Percentiles rank a stretch among this genome's conserved stretches.
Conservation (phyloP, 108 stramenopile genomes). For the Mediolabrus comicus region DNA sequence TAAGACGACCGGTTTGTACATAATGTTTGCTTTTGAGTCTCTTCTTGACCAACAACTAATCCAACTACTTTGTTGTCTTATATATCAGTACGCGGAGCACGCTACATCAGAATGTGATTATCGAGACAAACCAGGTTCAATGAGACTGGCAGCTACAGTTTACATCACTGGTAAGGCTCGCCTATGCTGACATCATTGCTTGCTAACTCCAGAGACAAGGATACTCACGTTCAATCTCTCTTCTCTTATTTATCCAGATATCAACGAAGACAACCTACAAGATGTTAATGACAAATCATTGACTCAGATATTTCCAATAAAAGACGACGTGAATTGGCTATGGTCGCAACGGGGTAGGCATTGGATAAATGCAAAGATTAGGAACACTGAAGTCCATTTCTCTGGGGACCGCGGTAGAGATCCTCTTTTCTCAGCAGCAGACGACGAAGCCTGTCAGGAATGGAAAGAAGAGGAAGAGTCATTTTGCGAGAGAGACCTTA, state of each 20-base stretch:
- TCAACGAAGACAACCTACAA: constrained; percentile 11
- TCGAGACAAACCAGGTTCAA: constrained; percentile 10
- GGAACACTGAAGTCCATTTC: constrained; percentile 10
- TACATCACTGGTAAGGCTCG: constrained; percentile 8
- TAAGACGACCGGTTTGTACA: too few relatives aligned
- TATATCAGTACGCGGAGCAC: not conserved
- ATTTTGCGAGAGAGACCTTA: not conserved
- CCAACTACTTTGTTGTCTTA: not conserved
- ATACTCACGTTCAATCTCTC: not conserved
- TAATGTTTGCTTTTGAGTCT: not conserved
- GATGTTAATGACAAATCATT: not conserved
- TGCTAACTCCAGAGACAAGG: too few relatives aligned
- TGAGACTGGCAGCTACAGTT: constrained; percentile 24
- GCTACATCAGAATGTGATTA: not conserved
- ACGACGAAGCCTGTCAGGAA: not conserved
- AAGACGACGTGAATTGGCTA: constrained; percentile 11
- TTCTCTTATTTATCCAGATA: not conserved
- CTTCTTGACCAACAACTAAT: not conserved
- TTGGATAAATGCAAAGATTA: constrained; percentile 10
- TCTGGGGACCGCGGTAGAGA: constrained; percentile 14
- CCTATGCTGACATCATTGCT: not conserved
- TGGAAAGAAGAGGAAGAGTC: not conserved
- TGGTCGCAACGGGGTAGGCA: constrained; percentile 13
- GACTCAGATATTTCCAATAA: constrained; percentile 20
- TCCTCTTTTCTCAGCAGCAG: not conserved